Percentiles rank a stretch among this genome's conserved stretches.
phyloP scores from a whole-genome alignment of 495 filamentous ascomycete genomes.

The Penicillium lagena region DNA sequence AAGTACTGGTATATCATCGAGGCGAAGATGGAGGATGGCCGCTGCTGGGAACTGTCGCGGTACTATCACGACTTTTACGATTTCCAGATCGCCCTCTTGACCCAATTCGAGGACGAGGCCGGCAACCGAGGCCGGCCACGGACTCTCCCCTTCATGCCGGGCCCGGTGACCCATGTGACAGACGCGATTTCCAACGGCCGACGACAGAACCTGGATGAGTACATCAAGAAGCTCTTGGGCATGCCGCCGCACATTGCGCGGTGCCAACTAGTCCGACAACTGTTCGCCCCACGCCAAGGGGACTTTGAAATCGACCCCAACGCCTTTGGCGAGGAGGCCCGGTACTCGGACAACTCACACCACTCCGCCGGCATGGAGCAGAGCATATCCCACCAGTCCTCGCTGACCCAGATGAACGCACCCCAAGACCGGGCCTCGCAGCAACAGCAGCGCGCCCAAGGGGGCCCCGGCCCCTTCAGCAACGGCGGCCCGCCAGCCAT shows the following conservation, averaged over 20 bases:
- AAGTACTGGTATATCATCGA: slow-evolving; percentile 99
- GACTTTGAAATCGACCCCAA: slow-evolving; percentile 86
- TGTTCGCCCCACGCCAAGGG: slow-evolving; percentile 84
- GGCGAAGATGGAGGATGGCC: slow-evolving; percentile 81
- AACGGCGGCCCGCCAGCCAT: slow-evolving; percentile 48
- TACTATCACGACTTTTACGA: slow-evolving; percentile 99
- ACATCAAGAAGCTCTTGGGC: slow-evolving; percentile 82
- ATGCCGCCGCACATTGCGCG: slow-evolving; percentile 79
- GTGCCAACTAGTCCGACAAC: slow-evolving; percentile 74
- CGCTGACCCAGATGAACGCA: slow-evolving; percentile 61
- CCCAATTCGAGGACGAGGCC: slow-evolving; percentile 89
- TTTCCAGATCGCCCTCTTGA: slow-evolving; percentile 91
- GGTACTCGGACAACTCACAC: slow-evolving; percentile 64
- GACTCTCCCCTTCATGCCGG: slow-evolving; percentile 95
- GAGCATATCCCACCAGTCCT: slow-evolving; percentile 68
- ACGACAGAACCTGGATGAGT: slow-evolving; percentile 85
- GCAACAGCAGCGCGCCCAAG: slow-evolving; percentile 54
- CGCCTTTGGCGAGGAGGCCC: slow-evolving; percentile 59
- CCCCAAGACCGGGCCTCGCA: slow-evolving; percentile 54
- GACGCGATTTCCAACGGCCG: slow-evolving; percentile 93
- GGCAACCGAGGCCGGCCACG: slow-evolving; percentile 72
- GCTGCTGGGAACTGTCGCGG: slow-evolving; percentile 84
- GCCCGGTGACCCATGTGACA: slow-evolving; percentile 94
- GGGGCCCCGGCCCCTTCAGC: slow-evolving; percentile 27
- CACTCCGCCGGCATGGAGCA: slow-evolving; percentile 54